A percentile compares a stretch with the other conserved stretches of the same genome.
phyloP scores from a whole-genome alignment of 1,139 yeast genomes.

The Sugiyamaella neomexicana region DNA sequence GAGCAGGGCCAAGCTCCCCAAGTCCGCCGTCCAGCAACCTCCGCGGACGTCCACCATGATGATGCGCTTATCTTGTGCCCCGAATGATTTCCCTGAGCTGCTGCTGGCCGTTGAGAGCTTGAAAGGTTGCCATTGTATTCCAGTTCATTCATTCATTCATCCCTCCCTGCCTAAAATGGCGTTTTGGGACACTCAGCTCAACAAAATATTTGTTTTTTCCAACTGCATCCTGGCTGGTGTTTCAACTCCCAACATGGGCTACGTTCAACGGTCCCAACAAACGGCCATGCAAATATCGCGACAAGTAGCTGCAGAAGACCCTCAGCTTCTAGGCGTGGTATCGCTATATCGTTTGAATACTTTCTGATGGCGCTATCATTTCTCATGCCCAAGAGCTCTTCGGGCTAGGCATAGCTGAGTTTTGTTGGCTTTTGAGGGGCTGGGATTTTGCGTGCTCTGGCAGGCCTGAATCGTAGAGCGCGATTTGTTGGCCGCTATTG shows the following conservation, averaged over 20 bases:
- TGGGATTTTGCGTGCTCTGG: too few relatives aligned
- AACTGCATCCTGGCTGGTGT: neutral
- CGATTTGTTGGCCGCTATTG: too few relatives aligned
- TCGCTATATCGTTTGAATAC: neutral
- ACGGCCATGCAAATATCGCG: neutral
- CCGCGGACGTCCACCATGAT: too few relatives aligned
- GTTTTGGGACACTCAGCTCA: neutral
- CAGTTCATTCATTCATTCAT: too few relatives aligned
- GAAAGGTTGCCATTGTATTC: neutral
- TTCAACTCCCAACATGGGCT: neutral
- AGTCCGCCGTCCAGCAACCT: too few relatives aligned
- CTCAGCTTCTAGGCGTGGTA: neutral
- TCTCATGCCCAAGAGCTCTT: neutral
- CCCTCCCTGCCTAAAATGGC: neutral
- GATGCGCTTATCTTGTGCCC: neutral
- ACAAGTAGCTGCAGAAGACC: neutral
- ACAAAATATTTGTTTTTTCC: neutral
- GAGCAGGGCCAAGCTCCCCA: neutral
- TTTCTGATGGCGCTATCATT: neutral
- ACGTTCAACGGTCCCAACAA: slow-evolving; percentile 1
- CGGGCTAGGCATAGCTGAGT: neutral
- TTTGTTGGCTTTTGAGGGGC: too few relatives aligned
- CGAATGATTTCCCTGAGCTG: neutral
- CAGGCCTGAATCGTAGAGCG: neutral
- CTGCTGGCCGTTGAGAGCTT: slow-evolving; percentile 1